Evolutionary conservation across 2,329 filamentous ascomycete genomes (phyloP).

Genomic region (Eutypella sp.): DNA sequence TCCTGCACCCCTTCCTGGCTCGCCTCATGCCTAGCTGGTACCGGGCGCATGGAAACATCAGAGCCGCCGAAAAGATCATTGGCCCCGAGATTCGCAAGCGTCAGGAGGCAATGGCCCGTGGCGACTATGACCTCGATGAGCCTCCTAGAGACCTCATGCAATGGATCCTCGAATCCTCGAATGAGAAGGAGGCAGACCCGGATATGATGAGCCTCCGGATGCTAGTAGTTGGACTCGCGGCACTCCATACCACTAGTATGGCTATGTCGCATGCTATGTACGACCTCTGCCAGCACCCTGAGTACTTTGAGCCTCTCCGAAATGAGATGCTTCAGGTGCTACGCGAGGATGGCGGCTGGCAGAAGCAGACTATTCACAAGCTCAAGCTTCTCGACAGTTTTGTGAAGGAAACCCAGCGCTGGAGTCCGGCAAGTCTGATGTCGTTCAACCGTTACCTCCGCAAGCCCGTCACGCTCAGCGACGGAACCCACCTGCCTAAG

Average conservation of each 20-base stretch:
- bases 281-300: conserved; percentile 1
- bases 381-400: conserved; percentile 13
- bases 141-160: conserved; percentile 2
- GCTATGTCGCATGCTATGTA: background rate
- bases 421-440: background rate
- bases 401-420: conserved; percentile 10
- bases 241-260: conserved; percentile 3
- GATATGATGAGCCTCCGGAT: background rate
- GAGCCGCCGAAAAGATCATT: conserved; percentile 26
- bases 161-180: conserved; percentile 3
- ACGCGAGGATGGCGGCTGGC: conserved; percentile 12
- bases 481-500: background rate
- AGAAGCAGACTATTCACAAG: conserved; percentile 8
- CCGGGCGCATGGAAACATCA: conserved; percentile 25
- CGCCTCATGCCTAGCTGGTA: conserved; percentile 29
- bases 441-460: background rate
- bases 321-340: background rate
- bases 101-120: conserved; percentile 8
- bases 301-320: conserved; percentile 1
- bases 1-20: conserved; percentile 29
- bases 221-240: conserved; percentile 1
- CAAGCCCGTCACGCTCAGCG: background rate
- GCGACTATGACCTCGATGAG: background rate
- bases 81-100: conserved; percentile 27
- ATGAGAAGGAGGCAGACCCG: background rate